Percentiles rank a stretch among this genome's conserved stretches.
Conservation (phyloP, 805 yeast species). For the Candida fluviatilis region DNA sequence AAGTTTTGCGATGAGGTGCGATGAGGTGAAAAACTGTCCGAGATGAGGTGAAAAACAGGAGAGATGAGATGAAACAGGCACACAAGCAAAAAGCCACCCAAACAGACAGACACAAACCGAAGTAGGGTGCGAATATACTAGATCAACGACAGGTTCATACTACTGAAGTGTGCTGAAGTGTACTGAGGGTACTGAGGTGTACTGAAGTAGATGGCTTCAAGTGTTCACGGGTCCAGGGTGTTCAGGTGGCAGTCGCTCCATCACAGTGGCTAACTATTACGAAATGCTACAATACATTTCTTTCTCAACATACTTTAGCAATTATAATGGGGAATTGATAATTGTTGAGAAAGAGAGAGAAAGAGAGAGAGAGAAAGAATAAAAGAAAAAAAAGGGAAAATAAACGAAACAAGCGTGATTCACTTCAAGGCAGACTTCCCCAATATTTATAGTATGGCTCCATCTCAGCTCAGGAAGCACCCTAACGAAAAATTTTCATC, state of each 20-base stretch:
- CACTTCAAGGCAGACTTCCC: not conserved
- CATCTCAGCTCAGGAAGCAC: not conserved
- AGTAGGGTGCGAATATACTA: no score
- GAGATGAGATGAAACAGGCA: no score
- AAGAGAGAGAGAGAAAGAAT: constrained; percentile 24
- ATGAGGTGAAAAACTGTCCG: no score
- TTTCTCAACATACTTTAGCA: constrained; percentile 9
- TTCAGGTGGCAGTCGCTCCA: no score
- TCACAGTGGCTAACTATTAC: no score
- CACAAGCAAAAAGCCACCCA: no score
- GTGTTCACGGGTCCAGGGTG: no score
- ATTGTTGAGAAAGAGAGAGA: constrained; percentile 39
- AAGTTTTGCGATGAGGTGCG: constrained; percentile 1
- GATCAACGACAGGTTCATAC: no score
- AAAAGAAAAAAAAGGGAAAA: constrained; percentile 11
- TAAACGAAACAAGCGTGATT: constrained; percentile 8
- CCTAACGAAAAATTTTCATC: not conserved
- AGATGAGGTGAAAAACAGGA: not conserved
- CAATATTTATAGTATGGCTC: not conserved
- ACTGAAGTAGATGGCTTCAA: no score
- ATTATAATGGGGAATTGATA: constrained; percentile 22
- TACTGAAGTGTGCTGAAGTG: no score
- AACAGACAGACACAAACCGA: no score
- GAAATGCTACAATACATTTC: constrained; percentile 1
- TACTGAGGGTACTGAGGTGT: no score